A percentile compares a stretch with the other conserved stretches of the same genome.
These are phyloP conservation scores for Macrophomina pseudophaseolina DNA, from an alignment of 2,329 filamentous ascomycete genomes.

Conservation along the genomic window DNA sequence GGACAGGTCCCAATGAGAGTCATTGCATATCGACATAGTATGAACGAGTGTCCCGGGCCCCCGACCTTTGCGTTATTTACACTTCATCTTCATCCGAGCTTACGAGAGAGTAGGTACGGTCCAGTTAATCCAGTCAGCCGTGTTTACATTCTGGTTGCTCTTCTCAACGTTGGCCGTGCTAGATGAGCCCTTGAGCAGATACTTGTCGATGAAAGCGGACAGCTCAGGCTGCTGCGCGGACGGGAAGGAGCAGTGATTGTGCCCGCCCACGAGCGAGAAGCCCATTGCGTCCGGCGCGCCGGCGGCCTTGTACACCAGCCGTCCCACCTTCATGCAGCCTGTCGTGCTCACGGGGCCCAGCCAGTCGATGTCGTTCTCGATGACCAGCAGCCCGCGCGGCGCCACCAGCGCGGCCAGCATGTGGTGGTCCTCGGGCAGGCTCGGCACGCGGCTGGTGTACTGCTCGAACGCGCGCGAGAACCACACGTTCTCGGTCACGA, in stretches of 20 bases:
- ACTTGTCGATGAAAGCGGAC: conserved; percentile 61
- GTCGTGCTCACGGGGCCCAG: conserved; percentile 62
- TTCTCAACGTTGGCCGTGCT: conserved; percentile 43
- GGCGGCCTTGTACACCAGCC: conserved; percentile 60
- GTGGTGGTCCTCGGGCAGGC: conserved; percentile 63
- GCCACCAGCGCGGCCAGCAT: conserved; percentile 62
- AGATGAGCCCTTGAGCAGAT: conserved; percentile 48
- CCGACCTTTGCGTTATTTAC: background rate
- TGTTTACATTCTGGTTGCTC: conserved; percentile 37
- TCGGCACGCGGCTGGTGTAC: conserved; percentile 54
- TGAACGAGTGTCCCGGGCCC: background rate
- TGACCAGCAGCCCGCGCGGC: conserved; percentile 60
- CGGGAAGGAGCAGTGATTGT: conserved; percentile 63
- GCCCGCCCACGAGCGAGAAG: conserved; percentile 60
- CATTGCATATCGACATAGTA: background rate
- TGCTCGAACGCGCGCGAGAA: conserved; percentile 62
- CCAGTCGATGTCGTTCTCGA: conserved; percentile 66
- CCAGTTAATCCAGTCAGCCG: conserved; percentile 44
- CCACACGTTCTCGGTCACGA: conserved; percentile 67
- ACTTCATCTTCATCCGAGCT: background rate
- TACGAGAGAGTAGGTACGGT: conserved; percentile 39
- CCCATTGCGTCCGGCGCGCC: conserved; percentile 62
- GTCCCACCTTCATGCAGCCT: conserved; percentile 62
- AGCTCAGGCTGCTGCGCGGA: conserved; percentile 56
- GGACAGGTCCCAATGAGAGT: background rate